Conservation (phyloP, 2,329 filamentous ascomycete genomes). For the Tolypocladium album region DNA sequence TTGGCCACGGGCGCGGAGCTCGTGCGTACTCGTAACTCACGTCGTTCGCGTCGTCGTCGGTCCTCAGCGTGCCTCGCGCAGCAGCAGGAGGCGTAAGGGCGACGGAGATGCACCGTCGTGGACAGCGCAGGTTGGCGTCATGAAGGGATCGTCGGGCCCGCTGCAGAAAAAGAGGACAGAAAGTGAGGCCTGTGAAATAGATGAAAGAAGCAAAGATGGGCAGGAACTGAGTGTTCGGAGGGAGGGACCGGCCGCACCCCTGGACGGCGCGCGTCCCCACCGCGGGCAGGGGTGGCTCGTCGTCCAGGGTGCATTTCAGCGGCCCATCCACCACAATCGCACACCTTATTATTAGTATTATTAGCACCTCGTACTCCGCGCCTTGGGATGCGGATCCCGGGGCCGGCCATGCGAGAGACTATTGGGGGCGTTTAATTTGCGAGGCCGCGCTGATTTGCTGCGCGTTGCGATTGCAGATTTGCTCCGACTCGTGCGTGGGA, state of each 20-base stretch:
- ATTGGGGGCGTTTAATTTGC: neutral
- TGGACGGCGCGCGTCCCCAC: neutral
- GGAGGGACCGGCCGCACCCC: neutral
- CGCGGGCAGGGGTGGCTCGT: neutral
- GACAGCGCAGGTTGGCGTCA: neutral
- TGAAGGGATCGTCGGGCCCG: neutral
- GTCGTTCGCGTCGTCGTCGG: neutral
- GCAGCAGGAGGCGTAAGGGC: neutral
- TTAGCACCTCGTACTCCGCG: neutral
- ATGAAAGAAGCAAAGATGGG: slow-evolving; percentile 10
- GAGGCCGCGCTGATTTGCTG: neutral
- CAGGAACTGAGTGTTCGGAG: neutral
- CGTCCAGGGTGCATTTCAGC: neutral
- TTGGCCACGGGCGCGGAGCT: neutral
- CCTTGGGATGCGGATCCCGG: neutral
- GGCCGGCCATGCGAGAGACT: neutral
- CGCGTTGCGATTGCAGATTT: neutral
- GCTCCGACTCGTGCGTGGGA: too few species aligned
- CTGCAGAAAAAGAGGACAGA: neutral
- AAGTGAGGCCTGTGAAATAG: slow-evolving; percentile 1
- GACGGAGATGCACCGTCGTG: neutral
- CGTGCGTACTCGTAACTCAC: too few species aligned
- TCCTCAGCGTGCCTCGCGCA: neutral
- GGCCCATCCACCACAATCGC: too few species aligned
- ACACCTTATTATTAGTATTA: neutral